Evolutionary conservation across 2,329 filamentous ascomycete species (phyloP), one percentile per base, ranked within the genome.

Genomic region (Pseudofabraea citricarpa): DNA sequence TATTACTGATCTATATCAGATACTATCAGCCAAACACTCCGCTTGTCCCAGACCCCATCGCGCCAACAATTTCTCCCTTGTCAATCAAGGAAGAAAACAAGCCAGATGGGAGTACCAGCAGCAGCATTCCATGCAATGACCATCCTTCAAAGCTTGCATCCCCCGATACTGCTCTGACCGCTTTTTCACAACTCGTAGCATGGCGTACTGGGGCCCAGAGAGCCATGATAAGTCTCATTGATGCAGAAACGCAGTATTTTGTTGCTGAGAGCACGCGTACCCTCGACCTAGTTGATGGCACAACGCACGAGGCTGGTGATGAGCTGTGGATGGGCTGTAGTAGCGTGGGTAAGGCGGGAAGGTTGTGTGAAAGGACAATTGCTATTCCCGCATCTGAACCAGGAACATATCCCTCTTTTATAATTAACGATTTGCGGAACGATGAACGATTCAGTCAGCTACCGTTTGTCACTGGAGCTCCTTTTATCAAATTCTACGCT

Each of bases 211-310:
- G 67, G 13, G 66, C 67, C 21, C 68, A 71, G 47, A 67, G 74
- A 27, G 67, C 64, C 32, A 68, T 77, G 59, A 66, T 77, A 18
- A 72, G 71, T 39, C 58, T 77, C 15, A 68, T 75, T 40, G 70
- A 72, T 47, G 56, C 58, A 5, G 58, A 62, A 3, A 64, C 61
- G 9, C 71, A 77, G 57, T 74, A 71, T 43, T 67, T 77, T 38
- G 64, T 78, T 32, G 72, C 72, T 27, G 74, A 77, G 51, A 69
- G 70, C 7, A 76, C 74, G 1, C 65, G 64, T 36, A 69, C 66
- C 1, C 50, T 74, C 3, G 67, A 69, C 35, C 45, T 61, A 7
- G 36, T 52, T 2, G 54, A 60, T 35, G 50, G 49, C 18, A 50
- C 47, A 6, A 53, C 48, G 40, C 55, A 62, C 51, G 52, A 35